These are phyloP conservation scores for Cryptosporidium andersoni DNA, from an alignment of 169 alveolate genomes.

Conservation along the genomic window DNA sequence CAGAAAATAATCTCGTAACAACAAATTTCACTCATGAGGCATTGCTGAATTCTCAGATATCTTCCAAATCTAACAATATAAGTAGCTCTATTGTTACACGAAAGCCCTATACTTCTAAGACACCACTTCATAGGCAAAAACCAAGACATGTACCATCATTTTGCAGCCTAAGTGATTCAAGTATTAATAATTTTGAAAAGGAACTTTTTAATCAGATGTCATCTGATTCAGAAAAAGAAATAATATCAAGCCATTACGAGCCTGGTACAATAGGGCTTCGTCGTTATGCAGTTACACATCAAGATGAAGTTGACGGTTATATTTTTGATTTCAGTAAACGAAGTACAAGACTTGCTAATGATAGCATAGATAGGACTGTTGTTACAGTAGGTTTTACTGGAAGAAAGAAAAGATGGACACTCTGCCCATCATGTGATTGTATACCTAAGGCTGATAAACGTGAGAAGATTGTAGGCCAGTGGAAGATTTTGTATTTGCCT, in stretches of 20 bases:
- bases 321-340: slow-evolving; percentile 65
- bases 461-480: slow-evolving; percentile 66
- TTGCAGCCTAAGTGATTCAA: slow-evolving; percentile 35
- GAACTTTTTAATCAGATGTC: slow-evolving; percentile 44
- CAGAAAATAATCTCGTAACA: no score
- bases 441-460: slow-evolving; percentile 68
- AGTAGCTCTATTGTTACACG: slow-evolving; percentile 48
- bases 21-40: slow-evolving; percentile 8
- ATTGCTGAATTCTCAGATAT: not conserved
- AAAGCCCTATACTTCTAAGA: slow-evolving; percentile 53
- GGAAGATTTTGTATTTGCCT: slow-evolving; percentile 61
- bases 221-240: slow-evolving; percentile 46
- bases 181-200: slow-evolving; percentile 33
- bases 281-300: slow-evolving; percentile 69
- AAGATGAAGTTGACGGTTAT: slow-evolving; percentile 70
- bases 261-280: slow-evolving; percentile 69
- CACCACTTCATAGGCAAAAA: slow-evolving; percentile 65
- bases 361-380: slow-evolving; percentile 67
- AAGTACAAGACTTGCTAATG: slow-evolving; percentile 60
- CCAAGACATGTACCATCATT: slow-evolving; percentile 72
- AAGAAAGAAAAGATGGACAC: slow-evolving; percentile 68
- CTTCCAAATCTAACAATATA: slow-evolving; percentile 1
- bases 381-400: slow-evolving; percentile 70
- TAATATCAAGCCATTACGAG: slow-evolving; percentile 43
- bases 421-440: slow-evolving; percentile 70